Evolutionary conservation across 305 asterid species (phyloP), one percentile per base, ranked within the genome.

Genomic region (Fraxinus floribunda): DNA sequence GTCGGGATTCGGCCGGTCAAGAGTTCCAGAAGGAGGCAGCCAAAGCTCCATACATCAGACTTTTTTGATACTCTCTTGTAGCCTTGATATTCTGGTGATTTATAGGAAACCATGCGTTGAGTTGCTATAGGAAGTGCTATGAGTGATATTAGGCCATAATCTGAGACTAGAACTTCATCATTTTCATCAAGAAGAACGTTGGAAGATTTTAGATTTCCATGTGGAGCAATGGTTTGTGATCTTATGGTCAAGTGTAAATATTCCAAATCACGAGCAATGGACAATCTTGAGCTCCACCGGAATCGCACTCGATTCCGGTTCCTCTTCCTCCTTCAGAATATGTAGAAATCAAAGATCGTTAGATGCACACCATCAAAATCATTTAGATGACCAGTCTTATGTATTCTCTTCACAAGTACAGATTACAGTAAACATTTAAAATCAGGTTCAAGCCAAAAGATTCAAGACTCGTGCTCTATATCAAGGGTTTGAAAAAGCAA

Each of bases 11-110:
- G 83, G 20, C 97, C 97, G 5, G 98, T 91, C 9, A 94, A 84
- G 35, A 94, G 92, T 88, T 94, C 97, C 8, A 94, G 87, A 30
- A 94, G 90, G 39, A 94, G 83, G 88, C 90, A 83, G 1, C 98
- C 97, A 34, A 83, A 94, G 93, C 93, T 92, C 94, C 95, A 91
- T 30, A 94, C 85, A 30, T 92, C 98, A 0, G 98, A 90, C 46
- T 92, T 91, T 29, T 87, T 89, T 2, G 94, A 86, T 29, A 90
- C 78, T 64, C n/a, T 85, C 39, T 91, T 94, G 78, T 84, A 79
- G 4, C 82, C 79, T 24, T 78, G 86, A 75, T 84, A 94, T 75
- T 94, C 98, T 0, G 95, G 97, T 24, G 93, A 89, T 80, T 82
- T 91, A 88, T 81, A 92, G 75, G 95, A 66, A 44, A 80, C 84